Evolutionary conservation across 1,284 basidiomycete genomes (phyloP).

Genomic region (Phenoliferia sp.): DNA sequence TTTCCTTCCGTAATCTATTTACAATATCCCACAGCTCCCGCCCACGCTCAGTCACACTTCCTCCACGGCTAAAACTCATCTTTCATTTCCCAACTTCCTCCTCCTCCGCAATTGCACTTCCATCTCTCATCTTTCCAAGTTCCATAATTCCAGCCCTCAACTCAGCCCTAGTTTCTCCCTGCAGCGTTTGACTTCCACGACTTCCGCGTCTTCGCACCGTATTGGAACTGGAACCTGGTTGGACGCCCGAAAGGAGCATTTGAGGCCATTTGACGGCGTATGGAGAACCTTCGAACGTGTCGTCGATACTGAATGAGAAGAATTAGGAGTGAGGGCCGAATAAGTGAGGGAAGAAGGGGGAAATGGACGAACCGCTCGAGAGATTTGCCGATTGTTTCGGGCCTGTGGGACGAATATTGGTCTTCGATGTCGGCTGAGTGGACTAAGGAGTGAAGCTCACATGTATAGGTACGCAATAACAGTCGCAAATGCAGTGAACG

Average conservation of each 20-base stretch:
- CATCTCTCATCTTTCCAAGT: neutral
- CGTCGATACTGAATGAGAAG: constrained; percentile 13
- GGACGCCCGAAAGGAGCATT: neutral
- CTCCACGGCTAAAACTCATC: too few relatives aligned
- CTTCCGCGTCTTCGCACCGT: neutral
- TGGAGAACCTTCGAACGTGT: constrained; percentile 11
- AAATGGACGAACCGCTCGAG: constrained; percentile 19
- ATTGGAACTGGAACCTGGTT: neutral
- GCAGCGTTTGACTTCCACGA: neutral
- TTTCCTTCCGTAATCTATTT: too few relatives aligned
- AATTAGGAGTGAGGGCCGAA: neutral
- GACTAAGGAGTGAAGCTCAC: neutral
- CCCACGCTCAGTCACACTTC: too few relatives aligned
- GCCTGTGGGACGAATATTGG: neutral
- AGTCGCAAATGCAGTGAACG: constrained; percentile 9
- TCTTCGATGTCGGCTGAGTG: neutral
- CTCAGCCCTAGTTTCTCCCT: neutral
- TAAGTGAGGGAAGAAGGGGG: neutral
- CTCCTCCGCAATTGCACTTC: neutral
- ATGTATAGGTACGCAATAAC: constrained; percentile 20
- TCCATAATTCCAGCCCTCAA: neutral
- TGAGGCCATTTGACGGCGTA: constrained; percentile 7
- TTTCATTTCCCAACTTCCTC: too few relatives aligned
- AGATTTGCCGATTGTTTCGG: constrained; percentile 10
- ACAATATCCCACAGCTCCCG: too few relatives aligned